Percentiles rank a stretch among this genome's conserved stretches.
These are phyloP conservation scores for Eimeria zaria DNA, from an alignment of 169 alveolate species.

Conservation along the genomic window DNA sequence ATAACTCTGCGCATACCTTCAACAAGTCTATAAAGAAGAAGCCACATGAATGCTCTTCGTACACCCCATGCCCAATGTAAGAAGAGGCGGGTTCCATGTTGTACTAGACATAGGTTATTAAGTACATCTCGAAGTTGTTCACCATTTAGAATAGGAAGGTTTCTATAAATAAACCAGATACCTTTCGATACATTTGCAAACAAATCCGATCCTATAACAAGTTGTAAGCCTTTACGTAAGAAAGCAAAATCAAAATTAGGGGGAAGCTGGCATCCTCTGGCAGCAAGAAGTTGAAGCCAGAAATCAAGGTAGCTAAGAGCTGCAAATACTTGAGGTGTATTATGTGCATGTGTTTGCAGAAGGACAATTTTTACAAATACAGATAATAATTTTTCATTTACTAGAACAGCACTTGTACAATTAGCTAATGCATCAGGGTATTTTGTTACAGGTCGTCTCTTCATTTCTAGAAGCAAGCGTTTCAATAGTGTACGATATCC, in stretches of 20 bases:
- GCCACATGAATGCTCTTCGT: constrained; percentile 82
- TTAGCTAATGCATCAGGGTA: constrained; percentile 85
- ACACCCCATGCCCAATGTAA: constrained; percentile 87
- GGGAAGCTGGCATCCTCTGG: constrained; percentile 83
- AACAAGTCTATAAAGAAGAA: constrained; percentile 85
- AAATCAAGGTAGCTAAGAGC: constrained; percentile 86
- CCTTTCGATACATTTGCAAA: constrained; percentile 81
- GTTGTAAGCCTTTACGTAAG: constrained; percentile 73
- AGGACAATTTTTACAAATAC: constrained; percentile 83
- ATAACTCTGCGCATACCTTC: constrained; percentile 82
- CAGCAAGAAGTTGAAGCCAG: constrained; percentile 79
- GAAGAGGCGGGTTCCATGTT: constrained; percentile 33
- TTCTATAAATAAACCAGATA: constrained; percentile 85
- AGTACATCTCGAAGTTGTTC: constrained; percentile 47
- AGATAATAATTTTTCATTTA: constrained; percentile 80
- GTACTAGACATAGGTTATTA: constrained; percentile 36
- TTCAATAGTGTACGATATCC: constrained; percentile 84
- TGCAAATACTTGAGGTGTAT: constrained; percentile 75
- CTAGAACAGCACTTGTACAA: constrained; percentile 84
- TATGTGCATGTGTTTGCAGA: constrained; percentile 78
- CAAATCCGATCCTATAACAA: constrained; percentile 75
- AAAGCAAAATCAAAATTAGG: constrained; percentile 83
- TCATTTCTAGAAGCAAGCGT: constrained; percentile 84
- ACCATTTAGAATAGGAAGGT: constrained; percentile 76
- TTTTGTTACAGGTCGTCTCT: constrained; percentile 55